Conservation (phyloP, 2,329 filamentous ascomycete species). For the Colletotrichum chrysophilum region DNA sequence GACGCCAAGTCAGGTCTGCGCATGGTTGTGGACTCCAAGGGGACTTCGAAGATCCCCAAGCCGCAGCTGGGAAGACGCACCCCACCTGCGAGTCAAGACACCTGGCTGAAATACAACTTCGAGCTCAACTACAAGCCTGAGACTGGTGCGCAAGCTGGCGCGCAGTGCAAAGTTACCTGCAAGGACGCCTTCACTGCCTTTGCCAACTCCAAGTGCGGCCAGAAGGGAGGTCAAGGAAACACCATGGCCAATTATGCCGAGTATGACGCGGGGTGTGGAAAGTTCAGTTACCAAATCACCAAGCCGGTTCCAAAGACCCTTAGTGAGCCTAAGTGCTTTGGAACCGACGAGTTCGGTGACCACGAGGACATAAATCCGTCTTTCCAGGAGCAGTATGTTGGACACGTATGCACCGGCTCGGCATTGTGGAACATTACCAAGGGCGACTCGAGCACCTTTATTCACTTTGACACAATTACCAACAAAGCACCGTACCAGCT, state of each 20-base stretch:
- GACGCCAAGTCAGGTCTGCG: neutral
- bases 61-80: neutral
- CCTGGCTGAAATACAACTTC: neutral
- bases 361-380: neutral
- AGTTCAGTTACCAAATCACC: neutral
- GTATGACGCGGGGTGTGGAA: neutral
- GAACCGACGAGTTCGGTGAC: neutral
- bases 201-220: neutral
- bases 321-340: neutral
- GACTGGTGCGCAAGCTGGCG: neutral
- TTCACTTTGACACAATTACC: neutral
- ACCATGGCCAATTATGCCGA: neutral
- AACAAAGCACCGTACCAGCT: neutral
- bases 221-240: neutral
- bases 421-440: neutral
- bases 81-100: neutral
- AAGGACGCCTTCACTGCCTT: neutral
- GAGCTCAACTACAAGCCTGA: neutral
- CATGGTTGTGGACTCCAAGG: neutral
- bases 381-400: neutral
- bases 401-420: neutral
- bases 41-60: neutral
- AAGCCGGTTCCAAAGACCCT: neutral
- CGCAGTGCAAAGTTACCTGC: neutral
- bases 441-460: neutral